These are phyloP conservation scores for Mycena floridula DNA, from an alignment of 768 basidiomycete species.

Conservation along the genomic window DNA sequence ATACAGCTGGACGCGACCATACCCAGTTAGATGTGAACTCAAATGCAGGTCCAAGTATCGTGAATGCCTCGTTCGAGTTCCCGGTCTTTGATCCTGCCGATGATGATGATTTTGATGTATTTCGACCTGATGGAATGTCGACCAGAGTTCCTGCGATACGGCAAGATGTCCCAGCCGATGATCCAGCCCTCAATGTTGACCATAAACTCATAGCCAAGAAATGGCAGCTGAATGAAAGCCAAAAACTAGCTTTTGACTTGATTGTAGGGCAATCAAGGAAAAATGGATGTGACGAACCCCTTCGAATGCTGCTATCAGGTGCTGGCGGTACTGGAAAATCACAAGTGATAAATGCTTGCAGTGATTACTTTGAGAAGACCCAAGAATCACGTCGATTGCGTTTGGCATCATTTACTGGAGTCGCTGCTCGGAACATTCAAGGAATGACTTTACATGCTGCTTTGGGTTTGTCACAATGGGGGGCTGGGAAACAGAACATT, in stretches of 20 bases:
- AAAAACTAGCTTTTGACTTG: neutral
- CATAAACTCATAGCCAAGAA: neutral
- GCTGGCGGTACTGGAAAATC: slow-evolving; percentile 3
- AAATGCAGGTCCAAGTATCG: neutral
- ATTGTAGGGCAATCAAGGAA: neutral
- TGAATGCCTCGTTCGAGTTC: neutral
- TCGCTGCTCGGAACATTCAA: slow-evolving; percentile 5
- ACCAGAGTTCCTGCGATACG: neutral
- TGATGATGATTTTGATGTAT: neutral
- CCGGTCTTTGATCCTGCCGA: neutral
- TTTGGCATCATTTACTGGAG: slow-evolving; percentile 4
- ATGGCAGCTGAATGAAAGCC: neutral
- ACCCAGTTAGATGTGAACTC: neutral
- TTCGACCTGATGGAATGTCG: neutral
- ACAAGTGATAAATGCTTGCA: neutral
- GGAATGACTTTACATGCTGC: slow-evolving; percentile 7
- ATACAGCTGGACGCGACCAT: neutral
- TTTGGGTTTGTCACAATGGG: slow-evolving; percentile 1
- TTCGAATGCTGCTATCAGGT: neutral
- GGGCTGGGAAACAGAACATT: neutral
- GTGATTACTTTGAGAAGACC: slow-evolving; percentile 1
- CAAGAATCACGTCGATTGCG: slow-evolving; percentile 1
- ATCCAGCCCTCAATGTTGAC: neutral
- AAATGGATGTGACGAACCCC: neutral
- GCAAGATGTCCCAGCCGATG: neutral